These are phyloP conservation scores for Lipomyces japonicus DNA, from an alignment of 805 yeast species.

Conservation along the genomic window DNA sequence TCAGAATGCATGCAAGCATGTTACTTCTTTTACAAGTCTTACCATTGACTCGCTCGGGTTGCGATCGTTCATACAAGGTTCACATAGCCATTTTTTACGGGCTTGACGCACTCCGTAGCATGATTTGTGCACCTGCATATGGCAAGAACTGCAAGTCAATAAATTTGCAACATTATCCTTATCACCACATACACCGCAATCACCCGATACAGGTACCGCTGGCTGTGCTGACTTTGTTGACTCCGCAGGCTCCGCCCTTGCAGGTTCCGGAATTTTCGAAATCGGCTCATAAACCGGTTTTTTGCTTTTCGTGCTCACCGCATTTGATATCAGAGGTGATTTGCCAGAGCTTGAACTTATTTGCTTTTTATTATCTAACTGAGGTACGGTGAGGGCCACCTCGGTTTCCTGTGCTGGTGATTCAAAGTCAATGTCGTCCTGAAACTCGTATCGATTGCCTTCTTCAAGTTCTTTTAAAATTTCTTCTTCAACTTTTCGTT, in stretches of 20 bases:
- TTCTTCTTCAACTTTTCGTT: conserved; percentile 60
- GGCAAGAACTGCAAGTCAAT: conserved; percentile 61
- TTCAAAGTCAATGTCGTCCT: conserved; percentile 3
- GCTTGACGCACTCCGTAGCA: conserved; percentile 56
- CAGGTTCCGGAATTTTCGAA: neutral
- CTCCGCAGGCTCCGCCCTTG: conserved; percentile 4
- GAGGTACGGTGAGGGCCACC: too few relatives aligned
- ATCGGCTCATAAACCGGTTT: neutral
- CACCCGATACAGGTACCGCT: neutral
- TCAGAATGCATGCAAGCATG: neutral
- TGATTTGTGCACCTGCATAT: conserved; percentile 60
- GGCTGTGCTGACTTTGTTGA: too few relatives aligned
- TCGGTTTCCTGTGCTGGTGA: neutral
- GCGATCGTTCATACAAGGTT: conserved; percentile 66
- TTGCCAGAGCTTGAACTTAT: neutral
- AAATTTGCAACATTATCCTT: conserved; percentile 41
- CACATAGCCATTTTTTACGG: conserved; percentile 65
- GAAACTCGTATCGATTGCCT: conserved; percentile 33
- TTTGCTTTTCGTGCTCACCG: neutral
- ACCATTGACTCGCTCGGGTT: conserved; percentile 45
- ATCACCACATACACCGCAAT: conserved; percentile 59
- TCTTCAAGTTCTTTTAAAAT: conserved; percentile 42
- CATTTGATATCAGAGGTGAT: neutral
- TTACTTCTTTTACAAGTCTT: neutral
- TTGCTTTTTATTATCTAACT: too few relatives aligned